phyloP scores from a whole-genome alignment of 257 asterid genomes.

The Galeopsis tetrahit region DNA sequence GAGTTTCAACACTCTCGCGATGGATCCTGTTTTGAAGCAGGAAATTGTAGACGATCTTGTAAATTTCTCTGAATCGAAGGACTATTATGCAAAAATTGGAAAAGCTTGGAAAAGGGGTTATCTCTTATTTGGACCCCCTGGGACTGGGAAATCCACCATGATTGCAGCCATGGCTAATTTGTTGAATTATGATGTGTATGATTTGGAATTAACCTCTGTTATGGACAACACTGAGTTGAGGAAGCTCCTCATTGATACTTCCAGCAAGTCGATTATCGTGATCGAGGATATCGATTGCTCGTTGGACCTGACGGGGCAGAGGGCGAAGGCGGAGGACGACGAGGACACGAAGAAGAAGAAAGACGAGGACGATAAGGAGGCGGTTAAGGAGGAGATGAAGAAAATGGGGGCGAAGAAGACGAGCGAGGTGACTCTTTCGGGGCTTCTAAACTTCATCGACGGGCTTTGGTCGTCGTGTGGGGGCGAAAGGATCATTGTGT shows the following conservation, averaged over 20 bases:
- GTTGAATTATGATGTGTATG: slow-evolving; percentile 52
- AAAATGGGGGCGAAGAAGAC: slow-evolving; percentile 33
- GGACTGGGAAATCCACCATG: slow-evolving; percentile 63
- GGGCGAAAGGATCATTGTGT: slow-evolving; percentile 56
- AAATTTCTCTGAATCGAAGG: slow-evolving; percentile 47
- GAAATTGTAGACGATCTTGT: slow-evolving; percentile 52
- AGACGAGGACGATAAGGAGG: slow-evolving; percentile 24
- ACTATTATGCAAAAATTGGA: slow-evolving; percentile 60
- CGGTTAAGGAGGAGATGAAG: slow-evolving; percentile 32
- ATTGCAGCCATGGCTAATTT: slow-evolving; percentile 63
- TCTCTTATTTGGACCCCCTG: slow-evolving; percentile 37
- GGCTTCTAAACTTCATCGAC: slow-evolving; percentile 68
- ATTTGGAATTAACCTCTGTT: slow-evolving; percentile 52
- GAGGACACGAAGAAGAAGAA: slow-evolving; percentile 27
- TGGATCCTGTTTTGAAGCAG: slow-evolving; percentile 55
- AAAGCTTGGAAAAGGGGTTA: slow-evolving; percentile 70
- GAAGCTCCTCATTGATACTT: slow-evolving; percentile 51
- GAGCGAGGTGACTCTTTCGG: slow-evolving; percentile 60
- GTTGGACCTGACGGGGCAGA: slow-evolving; percentile 55
- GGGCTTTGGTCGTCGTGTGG: slow-evolving; percentile 75
- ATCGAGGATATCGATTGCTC: slow-evolving; percentile 70
- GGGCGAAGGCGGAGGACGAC: slow-evolving; percentile 20
- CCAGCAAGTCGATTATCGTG: slow-evolving; percentile 50
- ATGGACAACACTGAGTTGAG: slow-evolving; percentile 57
- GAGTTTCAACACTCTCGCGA: slow-evolving; percentile 48